These are phyloP conservation scores for Diaporthe citrichinensis DNA, from an alignment of 2,329 filamentous ascomycete species.

Conservation along the genomic window DNA sequence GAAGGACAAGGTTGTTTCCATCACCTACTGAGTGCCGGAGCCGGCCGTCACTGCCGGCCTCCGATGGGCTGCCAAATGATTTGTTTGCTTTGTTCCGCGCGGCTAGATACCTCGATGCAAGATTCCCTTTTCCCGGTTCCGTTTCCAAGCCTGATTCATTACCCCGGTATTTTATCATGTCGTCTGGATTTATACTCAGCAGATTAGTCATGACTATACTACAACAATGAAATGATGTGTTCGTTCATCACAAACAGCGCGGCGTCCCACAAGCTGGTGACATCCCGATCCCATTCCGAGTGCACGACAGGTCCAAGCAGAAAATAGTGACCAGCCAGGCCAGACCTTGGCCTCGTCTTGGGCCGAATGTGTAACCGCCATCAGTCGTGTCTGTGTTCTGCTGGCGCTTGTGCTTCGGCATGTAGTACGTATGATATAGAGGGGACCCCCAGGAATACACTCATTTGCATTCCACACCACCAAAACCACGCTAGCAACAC, in stretches of 20 bases:
- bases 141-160: background rate
- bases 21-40: slow-evolving; percentile 51
- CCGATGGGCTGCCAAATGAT: background rate
- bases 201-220: background rate
- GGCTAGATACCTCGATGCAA: slow-evolving; percentile 14
- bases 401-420: background rate
- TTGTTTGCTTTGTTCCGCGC: background rate
- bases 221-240: background rate
- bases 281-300: background rate
- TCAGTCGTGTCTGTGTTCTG: background rate
- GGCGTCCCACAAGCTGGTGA: background rate
- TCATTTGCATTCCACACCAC: too few species aligned
- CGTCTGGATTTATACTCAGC: background rate
- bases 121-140: background rate
- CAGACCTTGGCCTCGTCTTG: background rate
- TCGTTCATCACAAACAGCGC: too few species aligned
- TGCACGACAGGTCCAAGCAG: background rate
- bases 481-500: too few species aligned
- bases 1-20: slow-evolving; percentile 52
- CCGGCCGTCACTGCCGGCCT: background rate
- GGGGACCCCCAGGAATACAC: too few species aligned
- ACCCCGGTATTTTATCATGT: too few species aligned
- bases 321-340: background rate
- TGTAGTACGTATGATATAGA: too few species aligned
- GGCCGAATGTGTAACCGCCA: background rate